Conservation (phyloP, 345 rosid species). For the Eucalyptus globulus region DNA sequence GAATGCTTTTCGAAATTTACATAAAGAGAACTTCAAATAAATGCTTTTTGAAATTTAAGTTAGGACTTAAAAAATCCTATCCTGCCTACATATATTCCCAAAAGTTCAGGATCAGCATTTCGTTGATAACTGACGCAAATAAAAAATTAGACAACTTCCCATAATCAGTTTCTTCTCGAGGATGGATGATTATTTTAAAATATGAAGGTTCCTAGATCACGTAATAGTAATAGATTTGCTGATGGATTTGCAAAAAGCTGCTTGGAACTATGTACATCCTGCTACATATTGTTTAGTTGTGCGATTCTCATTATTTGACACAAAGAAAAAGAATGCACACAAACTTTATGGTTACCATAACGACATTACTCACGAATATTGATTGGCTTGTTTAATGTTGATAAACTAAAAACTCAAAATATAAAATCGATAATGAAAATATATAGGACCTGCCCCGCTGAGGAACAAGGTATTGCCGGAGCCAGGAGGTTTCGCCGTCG, state of each 20-base stretch:
- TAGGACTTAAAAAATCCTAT: too few relatives aligned
- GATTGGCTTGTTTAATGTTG: background rate
- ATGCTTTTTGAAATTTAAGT: background rate
- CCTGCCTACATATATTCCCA: too few relatives aligned
- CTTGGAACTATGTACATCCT: background rate
- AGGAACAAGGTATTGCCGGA: constrained; percentile 47
- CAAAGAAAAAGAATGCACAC: background rate
- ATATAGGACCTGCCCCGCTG: constrained; percentile 47
- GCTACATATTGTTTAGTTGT: background rate
- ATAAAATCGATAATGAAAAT: fast-evolving
- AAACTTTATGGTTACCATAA: background rate
- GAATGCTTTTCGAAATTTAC: background rate
- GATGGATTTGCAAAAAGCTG: background rate
- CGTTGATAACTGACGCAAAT: background rate
- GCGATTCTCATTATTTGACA: background rate
- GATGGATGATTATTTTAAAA: background rate
- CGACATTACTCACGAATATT: background rate
- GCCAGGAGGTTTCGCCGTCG: constrained; percentile 45
- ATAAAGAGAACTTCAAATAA: background rate
- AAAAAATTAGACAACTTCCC: background rate
- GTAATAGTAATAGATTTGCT: background rate
- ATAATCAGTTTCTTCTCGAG: background rate
- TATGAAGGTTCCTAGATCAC: background rate
- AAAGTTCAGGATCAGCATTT: background rate
- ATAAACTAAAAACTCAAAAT: too few relatives aligned